These are phyloP conservation scores for Fusarium sp. DNA, from an alignment of 2,329 filamentous ascomycete genomes.

Conservation along the genomic window DNA sequence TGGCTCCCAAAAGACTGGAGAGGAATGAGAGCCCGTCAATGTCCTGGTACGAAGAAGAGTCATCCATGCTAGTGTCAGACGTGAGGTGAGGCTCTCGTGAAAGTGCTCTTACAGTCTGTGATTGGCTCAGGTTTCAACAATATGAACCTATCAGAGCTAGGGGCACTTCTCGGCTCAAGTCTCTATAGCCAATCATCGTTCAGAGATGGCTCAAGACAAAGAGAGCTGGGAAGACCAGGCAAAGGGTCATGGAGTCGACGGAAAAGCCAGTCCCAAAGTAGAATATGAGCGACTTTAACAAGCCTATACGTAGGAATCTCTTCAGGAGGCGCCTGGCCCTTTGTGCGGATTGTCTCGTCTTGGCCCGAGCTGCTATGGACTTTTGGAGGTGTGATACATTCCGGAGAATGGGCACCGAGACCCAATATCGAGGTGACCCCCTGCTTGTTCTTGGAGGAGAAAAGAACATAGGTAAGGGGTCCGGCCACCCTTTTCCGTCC, in stretches of 20 bases:
- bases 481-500: slow-evolving; percentile 8
- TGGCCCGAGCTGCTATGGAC: slow-evolving; percentile 20
- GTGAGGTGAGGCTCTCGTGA: slow-evolving; percentile 48
- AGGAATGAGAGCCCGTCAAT: slow-evolving; percentile 38
- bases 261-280: slow-evolving; percentile 39
- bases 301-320: slow-evolving; percentile 2
- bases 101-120: slow-evolving; percentile 41
- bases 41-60: slow-evolving; percentile 32
- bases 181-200: slow-evolving; percentile 11
- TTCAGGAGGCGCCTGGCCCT: slow-evolving; percentile 33
- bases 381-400: slow-evolving; percentile 28
- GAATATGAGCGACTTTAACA: slow-evolving; percentile 40
- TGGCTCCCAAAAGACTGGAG: slow-evolving; percentile 33
- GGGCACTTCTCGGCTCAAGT: slow-evolving; percentile 19
- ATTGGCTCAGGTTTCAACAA: slow-evolving; percentile 40
- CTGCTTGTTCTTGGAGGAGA: slow-evolving; percentile 26
- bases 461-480: background rate
- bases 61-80: slow-evolving; percentile 46
- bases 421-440: slow-evolving; percentile 20
- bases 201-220: slow-evolving; percentile 32
- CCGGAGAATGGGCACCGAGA: slow-evolving; percentile 20
- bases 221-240: slow-evolving; percentile 31
- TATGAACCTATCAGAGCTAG: slow-evolving; percentile 14
- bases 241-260: slow-evolving; percentile 35
- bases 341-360: background rate